Percentiles rank a stretch among this genome's conserved stretches.
Conservation (phyloP, 352 stramenopile genomes). For the Phytophthora boehmeriae region DNA sequence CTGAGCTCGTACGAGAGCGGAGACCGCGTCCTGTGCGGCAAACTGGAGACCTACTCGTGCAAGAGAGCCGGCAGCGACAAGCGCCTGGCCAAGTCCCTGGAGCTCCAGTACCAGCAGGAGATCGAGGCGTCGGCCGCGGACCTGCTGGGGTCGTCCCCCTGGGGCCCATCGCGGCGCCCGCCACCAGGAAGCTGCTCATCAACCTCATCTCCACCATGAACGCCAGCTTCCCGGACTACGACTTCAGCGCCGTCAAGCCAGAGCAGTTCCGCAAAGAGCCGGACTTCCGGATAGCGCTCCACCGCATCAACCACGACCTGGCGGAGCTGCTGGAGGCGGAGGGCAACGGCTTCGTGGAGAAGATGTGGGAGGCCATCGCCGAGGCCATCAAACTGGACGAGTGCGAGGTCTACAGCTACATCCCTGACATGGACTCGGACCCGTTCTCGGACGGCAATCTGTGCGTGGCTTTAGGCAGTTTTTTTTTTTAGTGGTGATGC, state of each 20-base stretch:
- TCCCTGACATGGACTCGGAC: conserved; percentile 93
- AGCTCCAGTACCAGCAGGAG: conserved; percentile 88
- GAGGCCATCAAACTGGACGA: conserved; percentile 88
- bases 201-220: conserved; percentile 96
- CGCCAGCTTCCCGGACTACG: conserved; percentile 93
- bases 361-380: conserved; percentile 94
- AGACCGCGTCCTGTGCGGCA: conserved; percentile 86
- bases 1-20: conserved; percentile 86
- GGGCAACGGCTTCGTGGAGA: conserved; percentile 98
- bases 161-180: conserved; percentile 69
- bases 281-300: conserved; percentile 86
- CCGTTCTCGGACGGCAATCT: conserved; percentile 92
- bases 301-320: conserved; percentile 89
- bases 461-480: conserved; percentile 36
- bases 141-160: conserved; percentile 75
- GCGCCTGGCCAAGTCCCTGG: conserved; percentile 89
- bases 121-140: conserved; percentile 59
- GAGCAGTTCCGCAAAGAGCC: conserved; percentile 91
- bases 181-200: conserved; percentile 91
- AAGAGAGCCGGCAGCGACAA: conserved; percentile 93
- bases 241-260: conserved; percentile 89
- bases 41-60: conserved; percentile 93
- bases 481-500: neutral
- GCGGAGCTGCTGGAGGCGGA: conserved; percentile 96
- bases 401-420: conserved; percentile 94